phyloP scores from a whole-genome alignment of 2,329 filamentous ascomycete genomes.

The Pseudocercospora pini-densiflorae region DNA sequence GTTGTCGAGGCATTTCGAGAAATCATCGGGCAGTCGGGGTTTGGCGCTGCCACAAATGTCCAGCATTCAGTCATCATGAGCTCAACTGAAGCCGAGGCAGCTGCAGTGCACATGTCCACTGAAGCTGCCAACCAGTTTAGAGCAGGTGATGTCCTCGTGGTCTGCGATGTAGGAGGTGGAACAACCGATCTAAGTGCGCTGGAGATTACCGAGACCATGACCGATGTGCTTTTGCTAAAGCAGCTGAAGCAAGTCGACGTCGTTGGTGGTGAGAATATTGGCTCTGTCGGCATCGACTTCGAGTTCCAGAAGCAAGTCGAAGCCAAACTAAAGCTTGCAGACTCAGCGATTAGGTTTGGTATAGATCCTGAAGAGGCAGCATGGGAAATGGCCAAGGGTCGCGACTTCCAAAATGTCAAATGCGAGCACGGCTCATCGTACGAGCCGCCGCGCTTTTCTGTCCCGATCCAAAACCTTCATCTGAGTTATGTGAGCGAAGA shows the following conservation, averaged over 20 bases:
- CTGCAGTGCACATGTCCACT: conserved; percentile 53
- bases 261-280: conserved; percentile 17
- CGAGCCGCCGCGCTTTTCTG: conserved; percentile 47
- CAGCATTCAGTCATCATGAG: conserved; percentile 41
- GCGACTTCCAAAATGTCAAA: conserved; percentile 21
- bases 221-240: not conserved
- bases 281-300: conserved; percentile 17
- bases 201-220: conserved; percentile 32
- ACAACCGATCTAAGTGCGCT: conserved; percentile 51
- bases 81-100: conserved; percentile 59
- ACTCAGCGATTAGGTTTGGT: not conserved
- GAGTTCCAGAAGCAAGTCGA: conserved; percentile 14
- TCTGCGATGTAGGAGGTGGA: conserved; percentile 58
- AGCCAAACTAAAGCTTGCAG: conserved; percentile 7
- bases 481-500: conserved; percentile 47
- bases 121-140: conserved; percentile 15
- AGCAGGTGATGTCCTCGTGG: conserved; percentile 52
- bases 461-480: conserved; percentile 51
- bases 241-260: conserved; percentile 17
- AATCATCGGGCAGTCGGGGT: conserved; percentile 55
- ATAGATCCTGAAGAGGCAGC: conserved; percentile 14
- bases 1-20: conserved; percentile 31
- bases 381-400: conserved; percentile 17
- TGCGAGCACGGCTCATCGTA: conserved; percentile 47
- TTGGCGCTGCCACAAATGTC: conserved; percentile 41